Evolutionary conservation across 1,284 basidiomycete species (phyloP).

Genomic region (Mycosarcoma maydis): DNA sequence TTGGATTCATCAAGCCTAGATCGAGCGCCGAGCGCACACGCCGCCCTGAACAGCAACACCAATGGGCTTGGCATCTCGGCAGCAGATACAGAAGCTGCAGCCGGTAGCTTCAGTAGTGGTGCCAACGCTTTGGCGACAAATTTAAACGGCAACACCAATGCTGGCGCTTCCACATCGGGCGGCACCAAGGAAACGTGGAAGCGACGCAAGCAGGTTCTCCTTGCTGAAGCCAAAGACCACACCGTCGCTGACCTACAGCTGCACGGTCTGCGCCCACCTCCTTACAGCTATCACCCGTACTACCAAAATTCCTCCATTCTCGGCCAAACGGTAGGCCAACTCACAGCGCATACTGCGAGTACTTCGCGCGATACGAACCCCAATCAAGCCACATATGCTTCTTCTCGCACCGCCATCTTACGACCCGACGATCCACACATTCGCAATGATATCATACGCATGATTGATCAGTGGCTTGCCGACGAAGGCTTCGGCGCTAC

Average conservation of each 20-base stretch:
- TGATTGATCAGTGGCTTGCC: constrained; percentile 69
- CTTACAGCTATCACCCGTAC: constrained; percentile 36
- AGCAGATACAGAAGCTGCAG: constrained; percentile 1
- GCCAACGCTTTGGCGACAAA: not conserved
- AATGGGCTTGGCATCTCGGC: constrained; percentile 38
- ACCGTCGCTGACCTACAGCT: constrained; percentile 57
- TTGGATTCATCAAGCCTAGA: constrained; percentile 5
- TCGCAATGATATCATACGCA: constrained; percentile 59
- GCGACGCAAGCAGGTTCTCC: constrained; percentile 50
- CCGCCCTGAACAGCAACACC: constrained; percentile 14
- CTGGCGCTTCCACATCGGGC: constrained; percentile 8
- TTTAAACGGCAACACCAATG: not conserved
- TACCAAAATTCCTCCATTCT: constrained; percentile 44
- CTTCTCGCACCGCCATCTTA: constrained; percentile 56
- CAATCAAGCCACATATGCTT: constrained; percentile 40
- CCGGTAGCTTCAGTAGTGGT: not conserved
- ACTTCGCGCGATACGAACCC: constrained; percentile 19
- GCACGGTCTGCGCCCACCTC: constrained; percentile 50
- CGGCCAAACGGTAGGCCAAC: constrained; percentile 31
- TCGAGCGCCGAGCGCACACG: constrained; percentile 23
- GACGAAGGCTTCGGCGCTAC: constrained; percentile 67
- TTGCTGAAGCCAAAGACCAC: constrained; percentile 53
- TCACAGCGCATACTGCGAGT: constrained; percentile 22
- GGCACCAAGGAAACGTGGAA: constrained; percentile 56
- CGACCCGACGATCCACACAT: constrained; percentile 53